phyloP scores from a whole-genome alignment of 495 filamentous ascomycete genomes.

The Extremus antarcticus region DNA sequence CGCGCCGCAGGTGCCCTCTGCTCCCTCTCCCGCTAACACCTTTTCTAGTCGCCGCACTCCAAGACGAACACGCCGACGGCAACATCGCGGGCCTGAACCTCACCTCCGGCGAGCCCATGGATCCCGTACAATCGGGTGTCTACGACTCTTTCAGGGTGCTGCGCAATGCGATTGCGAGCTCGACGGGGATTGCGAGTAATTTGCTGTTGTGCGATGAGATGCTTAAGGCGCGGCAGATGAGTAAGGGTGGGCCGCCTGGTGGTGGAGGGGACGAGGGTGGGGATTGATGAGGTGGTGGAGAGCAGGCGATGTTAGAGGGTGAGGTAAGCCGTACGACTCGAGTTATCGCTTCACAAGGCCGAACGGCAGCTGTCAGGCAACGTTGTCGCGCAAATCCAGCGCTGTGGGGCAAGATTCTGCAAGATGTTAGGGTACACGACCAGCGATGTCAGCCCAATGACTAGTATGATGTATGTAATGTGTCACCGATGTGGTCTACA shows the following conservation, averaged over 20 bases:
- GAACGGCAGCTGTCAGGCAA: too few relatives aligned
- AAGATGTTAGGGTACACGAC: too few relatives aligned
- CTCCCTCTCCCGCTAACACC: constrained; percentile 10
- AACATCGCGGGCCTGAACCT: constrained; percentile 81
- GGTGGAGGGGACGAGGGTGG: neutral
- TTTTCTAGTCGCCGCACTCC: constrained; percentile 59
- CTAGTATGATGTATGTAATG: too few relatives aligned
- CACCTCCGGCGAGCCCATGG: constrained; percentile 81
- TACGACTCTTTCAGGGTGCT: constrained; percentile 95
- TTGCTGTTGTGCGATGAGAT: constrained; percentile 93
- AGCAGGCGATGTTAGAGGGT: too few relatives aligned
- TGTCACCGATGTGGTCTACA: too few relatives aligned
- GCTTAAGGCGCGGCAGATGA: constrained; percentile 95
- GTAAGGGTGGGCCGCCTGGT: constrained; percentile 11
- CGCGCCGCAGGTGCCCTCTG: constrained; percentile 1
- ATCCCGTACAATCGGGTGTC: constrained; percentile 83
- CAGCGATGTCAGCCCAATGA: too few relatives aligned
- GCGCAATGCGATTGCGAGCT: constrained; percentile 84
- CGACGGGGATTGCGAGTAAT: constrained; percentile 90
- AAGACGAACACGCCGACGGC: constrained; percentile 76
- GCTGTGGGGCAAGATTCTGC: too few relatives aligned
- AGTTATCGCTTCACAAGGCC: too few relatives aligned
- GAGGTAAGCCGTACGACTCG: too few relatives aligned
- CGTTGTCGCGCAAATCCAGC: too few relatives aligned
- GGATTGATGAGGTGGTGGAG: neutral